Percentiles rank a stretch among this genome's conserved stretches.
Evolutionary conservation across 129 eudicot species (phyloP).

Genomic region (Escallonia rubra): DNA sequence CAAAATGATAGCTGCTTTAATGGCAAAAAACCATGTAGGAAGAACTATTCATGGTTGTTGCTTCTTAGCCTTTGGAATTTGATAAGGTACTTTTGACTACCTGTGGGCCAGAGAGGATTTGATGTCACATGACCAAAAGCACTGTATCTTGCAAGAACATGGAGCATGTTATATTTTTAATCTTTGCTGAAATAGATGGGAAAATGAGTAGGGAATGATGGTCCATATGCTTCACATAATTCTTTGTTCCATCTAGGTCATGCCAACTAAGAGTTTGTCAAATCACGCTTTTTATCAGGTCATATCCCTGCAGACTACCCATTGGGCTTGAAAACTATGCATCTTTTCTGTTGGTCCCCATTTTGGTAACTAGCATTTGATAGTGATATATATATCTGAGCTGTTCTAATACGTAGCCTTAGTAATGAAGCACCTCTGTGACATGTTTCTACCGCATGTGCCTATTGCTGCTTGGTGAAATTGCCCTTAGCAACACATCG

Average conservation of each 20-base stretch:
- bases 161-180: slow-evolving; percentile 18
- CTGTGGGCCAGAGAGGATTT: slow-evolving; percentile 21
- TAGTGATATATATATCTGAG: not conserved
- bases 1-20: not conserved
- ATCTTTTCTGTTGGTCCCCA: slow-evolving; percentile 14
- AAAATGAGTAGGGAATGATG: slow-evolving; percentile 19
- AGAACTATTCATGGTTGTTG: not conserved
- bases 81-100: slow-evolving; percentile 13
- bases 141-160: slow-evolving; percentile 34
- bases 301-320: slow-evolving; percentile 7
- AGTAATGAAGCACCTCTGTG: slow-evolving; percentile 1
- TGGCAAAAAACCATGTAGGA: not conserved
- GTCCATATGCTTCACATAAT: slow-evolving; percentile 19
- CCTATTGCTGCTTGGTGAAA: not conserved
- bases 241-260: slow-evolving; percentile 12
- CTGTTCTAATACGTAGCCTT: not conserved
- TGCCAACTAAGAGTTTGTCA: slow-evolving; percentile 26
- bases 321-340: slow-evolving; percentile 17
- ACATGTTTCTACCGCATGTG: not conserved
- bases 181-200: slow-evolving; percentile 19
- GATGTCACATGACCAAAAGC: slow-evolving; percentile 24
- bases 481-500: no score
- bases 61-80: slow-evolving; percentile 12
- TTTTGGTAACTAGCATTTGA: not conserved
- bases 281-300: slow-evolving; percentile 1